Evolutionary conservation across 495 filamentous ascomycete genomes (phyloP).

Genomic region (Pyrenopolyporus hunteri): DNA sequence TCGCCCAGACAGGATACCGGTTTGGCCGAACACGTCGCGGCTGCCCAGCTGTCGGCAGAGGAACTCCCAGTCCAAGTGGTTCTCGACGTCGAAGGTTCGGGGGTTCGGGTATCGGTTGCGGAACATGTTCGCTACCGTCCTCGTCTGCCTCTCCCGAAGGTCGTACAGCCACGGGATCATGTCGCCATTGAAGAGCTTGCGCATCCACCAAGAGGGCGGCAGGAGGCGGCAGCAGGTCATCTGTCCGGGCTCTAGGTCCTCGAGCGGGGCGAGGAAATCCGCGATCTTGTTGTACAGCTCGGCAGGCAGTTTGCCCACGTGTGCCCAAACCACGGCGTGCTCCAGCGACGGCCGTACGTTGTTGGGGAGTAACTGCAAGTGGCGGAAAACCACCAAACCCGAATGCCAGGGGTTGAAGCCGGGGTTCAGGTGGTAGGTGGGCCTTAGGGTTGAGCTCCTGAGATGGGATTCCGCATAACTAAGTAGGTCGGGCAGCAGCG

Average conservation of each 20-base stretch:
- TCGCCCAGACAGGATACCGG: not conserved
- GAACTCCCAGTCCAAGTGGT: constrained; percentile 35
- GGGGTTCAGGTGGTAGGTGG: not conserved
- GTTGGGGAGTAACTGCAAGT: too few species aligned
- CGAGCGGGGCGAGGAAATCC: constrained; percentile 16
- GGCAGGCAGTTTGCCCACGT: not conserved
- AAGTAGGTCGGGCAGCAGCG: not conserved
- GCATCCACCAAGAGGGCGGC: constrained; percentile 17
- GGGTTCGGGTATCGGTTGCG: not conserved
- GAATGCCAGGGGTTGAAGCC: not conserved
- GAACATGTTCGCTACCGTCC: not conserved
- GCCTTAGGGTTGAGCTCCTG: not conserved
- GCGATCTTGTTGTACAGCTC: constrained; percentile 12
- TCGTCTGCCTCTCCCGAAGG: not conserved
- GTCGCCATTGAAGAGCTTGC: constrained; percentile 13
- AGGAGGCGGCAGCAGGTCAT: constrained; percentile 17
- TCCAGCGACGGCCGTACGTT: too few species aligned
- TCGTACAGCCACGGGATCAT: constrained; percentile 37
- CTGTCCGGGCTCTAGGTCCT: not conserved
- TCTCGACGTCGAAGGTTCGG: not conserved
- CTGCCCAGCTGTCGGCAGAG: constrained; percentile 33
- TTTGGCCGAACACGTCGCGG: not conserved
- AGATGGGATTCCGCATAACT: not conserved
- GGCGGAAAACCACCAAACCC: too few species aligned
- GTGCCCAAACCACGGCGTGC: too few species aligned